A percentile compares a stretch with the other conserved stretches of the same genome.
Conservation (phyloP, 768 basidiomycete genomes). For the Floccularia luteovirens region DNA sequence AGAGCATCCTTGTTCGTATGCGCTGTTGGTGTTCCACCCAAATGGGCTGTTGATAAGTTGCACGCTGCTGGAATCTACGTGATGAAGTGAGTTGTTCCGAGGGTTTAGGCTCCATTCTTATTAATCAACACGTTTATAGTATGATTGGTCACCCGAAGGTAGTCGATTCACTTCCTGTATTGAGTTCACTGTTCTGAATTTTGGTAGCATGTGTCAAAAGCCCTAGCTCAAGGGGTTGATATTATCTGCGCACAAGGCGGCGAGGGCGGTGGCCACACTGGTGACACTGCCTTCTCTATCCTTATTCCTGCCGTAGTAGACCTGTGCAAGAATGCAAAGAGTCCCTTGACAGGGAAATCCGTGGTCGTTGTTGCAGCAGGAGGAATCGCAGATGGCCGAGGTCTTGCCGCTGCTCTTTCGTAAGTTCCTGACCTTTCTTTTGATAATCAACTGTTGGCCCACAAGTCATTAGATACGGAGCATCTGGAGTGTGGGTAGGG, state of each 20-base stretch:
- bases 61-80: conserved; percentile 74
- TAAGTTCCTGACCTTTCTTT: conserved; percentile 18
- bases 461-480: conserved; percentile 54
- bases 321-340: conserved; percentile 57
- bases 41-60: conserved; percentile 72
- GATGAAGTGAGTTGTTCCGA: conserved; percentile 61
- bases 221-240: conserved; percentile 79
- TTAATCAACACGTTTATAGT: conserved; percentile 23
- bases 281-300: conserved; percentile 74
- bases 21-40: conserved; percentile 81
- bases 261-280: conserved; percentile 87
- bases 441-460: neutral
- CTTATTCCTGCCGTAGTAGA: conserved; percentile 81
- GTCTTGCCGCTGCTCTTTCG: conserved; percentile 69
- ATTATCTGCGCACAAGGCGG: conserved; percentile 86
- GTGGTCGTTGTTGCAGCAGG: conserved; percentile 80
- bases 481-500: conserved; percentile 82
- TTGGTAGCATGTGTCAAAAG: conserved; percentile 61
- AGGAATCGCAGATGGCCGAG: conserved; percentile 77
- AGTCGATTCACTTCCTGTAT: conserved; percentile 5
- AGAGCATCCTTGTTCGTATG: conserved; percentile 76
- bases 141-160: conserved; percentile 87
- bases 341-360: conserved; percentile 72
- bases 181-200: conserved; percentile 1
- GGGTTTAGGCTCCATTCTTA: neutral